Percentiles rank a stretch among this genome's conserved stretches.
Evolutionary conservation across 2,329 filamentous ascomycete genomes (phyloP).

Genomic region (Trichophyton equinum): DNA sequence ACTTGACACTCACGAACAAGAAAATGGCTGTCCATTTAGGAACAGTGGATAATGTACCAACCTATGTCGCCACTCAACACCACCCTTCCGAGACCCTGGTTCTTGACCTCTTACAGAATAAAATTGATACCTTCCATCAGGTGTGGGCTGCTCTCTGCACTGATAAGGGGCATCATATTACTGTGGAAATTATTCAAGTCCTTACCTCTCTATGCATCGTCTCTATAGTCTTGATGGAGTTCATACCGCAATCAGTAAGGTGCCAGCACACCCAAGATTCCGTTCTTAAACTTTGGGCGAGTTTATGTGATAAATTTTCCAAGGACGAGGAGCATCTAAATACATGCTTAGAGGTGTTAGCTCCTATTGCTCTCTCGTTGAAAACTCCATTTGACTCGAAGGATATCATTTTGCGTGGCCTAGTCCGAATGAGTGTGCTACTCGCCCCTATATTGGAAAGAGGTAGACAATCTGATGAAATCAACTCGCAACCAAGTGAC

Average conservation of each 20-base stretch:
- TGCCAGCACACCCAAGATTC: constrained; percentile 20
- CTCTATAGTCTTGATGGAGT: constrained; percentile 27
- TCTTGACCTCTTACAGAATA: constrained; percentile 35
- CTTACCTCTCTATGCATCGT: constrained; percentile 39
- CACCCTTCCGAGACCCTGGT: constrained; percentile 28
- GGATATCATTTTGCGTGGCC: constrained; percentile 15
- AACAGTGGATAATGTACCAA: constrained; percentile 6
- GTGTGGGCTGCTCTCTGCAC: constrained; percentile 32
- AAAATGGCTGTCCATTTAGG: neutral
- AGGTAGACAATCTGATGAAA: constrained; percentile 13
- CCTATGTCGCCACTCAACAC: constrained; percentile 19
- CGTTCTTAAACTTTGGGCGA: constrained; percentile 23
- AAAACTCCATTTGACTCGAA: constrained; percentile 13
- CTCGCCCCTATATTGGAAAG: constrained; percentile 23
- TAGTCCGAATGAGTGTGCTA: constrained; percentile 19
- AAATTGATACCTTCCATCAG: constrained; percentile 35
- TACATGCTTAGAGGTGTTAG: constrained; percentile 23
- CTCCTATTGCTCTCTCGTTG: constrained; percentile 22
- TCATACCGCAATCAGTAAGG: constrained; percentile 21
- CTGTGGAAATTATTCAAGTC: constrained; percentile 39
- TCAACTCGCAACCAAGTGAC: constrained; percentile 15
- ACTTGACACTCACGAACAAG: constrained; percentile 35
- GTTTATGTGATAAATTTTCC: constrained; percentile 24
- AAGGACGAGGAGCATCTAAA: constrained; percentile 19
- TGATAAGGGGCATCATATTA: constrained; percentile 36